phyloP scores from a whole-genome alignment of 305 asterid genomes.

The Withania somnifera region DNA sequence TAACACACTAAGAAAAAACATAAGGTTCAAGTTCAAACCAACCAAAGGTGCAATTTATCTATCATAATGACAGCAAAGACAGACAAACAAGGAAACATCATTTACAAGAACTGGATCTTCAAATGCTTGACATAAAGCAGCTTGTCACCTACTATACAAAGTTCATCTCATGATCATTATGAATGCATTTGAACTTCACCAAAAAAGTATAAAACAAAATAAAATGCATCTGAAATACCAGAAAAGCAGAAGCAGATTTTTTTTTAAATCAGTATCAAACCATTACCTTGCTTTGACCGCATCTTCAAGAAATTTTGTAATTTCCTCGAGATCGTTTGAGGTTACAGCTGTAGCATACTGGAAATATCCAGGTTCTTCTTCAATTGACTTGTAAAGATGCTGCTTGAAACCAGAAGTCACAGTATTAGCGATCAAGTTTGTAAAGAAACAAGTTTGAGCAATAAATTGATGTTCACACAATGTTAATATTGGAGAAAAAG shows the following conservation, averaged over 20 bases:
- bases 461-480: not conserved
- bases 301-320: slow-evolving; percentile 81
- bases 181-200: not conserved
- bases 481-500: not conserved
- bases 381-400: slow-evolving; percentile 76
- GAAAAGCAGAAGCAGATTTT: not conserved
- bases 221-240: not conserved
- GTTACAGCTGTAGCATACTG: slow-evolving; percentile 76
- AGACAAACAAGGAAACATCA: not conserved
- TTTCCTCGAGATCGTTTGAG: slow-evolving; percentile 90
- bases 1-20: not conserved
- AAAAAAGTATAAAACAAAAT: not conserved
- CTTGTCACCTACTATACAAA: not conserved
- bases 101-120: not conserved
- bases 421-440: not conserved
- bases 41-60: not conserved
- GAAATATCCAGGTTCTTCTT: slow-evolving; percentile 66
- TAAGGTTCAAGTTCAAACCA: not conserved
- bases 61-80: not conserved
- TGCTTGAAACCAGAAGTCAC: slow-evolving; percentile 32
- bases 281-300: slow-evolving; percentile 73
- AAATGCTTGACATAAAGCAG: not conserved
- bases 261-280: not conserved
- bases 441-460: not conserved
- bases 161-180: not conserved